Evolutionary conservation across 2,329 filamentous ascomycete genomes (phyloP).

Genomic region (Colletotrichum sidae): DNA sequence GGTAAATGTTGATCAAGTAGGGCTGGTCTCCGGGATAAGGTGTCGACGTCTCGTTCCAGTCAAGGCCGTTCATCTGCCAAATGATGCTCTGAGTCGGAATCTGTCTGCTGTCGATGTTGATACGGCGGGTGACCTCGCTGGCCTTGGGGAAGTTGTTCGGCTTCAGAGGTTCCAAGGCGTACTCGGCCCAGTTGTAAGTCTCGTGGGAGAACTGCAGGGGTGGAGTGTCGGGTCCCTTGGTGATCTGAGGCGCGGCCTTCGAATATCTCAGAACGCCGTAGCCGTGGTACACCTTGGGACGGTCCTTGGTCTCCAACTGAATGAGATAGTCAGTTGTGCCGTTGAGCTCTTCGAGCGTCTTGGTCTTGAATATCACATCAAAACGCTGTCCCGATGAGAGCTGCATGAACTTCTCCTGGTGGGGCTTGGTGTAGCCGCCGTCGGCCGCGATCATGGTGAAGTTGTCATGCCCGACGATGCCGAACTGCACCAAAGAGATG

Average conservation of each 20-base stretch:
- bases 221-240: conserved; percentile 30
- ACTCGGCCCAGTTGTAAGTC: conserved; percentile 56
- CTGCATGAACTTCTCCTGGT: conserved; percentile 62
- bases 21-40: conserved; percentile 45
- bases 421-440: conserved; percentile 63
- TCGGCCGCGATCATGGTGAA: conserved; percentile 72
- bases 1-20: conserved; percentile 65
- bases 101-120: conserved; percentile 53
- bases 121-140: conserved; percentile 60
- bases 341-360: conserved; percentile 56
- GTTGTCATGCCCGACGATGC: conserved; percentile 66
- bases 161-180: conserved; percentile 53
- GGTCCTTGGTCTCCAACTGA: conserved; percentile 62
- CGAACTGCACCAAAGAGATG: conserved; percentile 64
- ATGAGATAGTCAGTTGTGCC: conserved; percentile 54
- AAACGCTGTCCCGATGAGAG: conserved; percentile 71
- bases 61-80: conserved; percentile 51
- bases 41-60: conserved; percentile 54
- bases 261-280: conserved; percentile 62
- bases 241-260: conserved; percentile 21
- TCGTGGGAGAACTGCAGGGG: conserved; percentile 48
- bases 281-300: conserved; percentile 56
- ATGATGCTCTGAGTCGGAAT: conserved; percentile 3
- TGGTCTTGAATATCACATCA: conserved; percentile 66
- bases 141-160: conserved; percentile 51